phyloP scores from a whole-genome alignment of 495 filamentous ascomycete species.

The Penicillium paxilli region DNA sequence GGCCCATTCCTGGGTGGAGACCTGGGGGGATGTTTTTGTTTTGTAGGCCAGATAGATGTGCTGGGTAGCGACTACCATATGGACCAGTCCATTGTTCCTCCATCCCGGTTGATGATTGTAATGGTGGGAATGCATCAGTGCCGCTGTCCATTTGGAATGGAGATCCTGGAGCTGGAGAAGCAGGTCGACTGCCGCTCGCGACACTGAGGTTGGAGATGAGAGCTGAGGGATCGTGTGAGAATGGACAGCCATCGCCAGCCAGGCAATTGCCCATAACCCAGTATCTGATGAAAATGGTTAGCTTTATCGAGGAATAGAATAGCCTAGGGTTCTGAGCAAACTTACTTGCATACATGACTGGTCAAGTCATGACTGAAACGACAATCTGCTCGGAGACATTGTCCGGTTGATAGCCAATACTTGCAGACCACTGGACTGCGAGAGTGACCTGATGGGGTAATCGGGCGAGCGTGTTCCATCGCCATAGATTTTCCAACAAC shows the following conservation, averaged over 20 bases:
- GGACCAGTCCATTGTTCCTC: slow-evolving; percentile 62
- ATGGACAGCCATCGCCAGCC: slow-evolving; percentile 91
- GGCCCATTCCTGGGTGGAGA: slow-evolving; percentile 41
- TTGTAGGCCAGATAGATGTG: slow-evolving; percentile 30
- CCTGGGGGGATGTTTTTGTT: slow-evolving; percentile 29
- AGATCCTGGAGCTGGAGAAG: slow-evolving; percentile 36
- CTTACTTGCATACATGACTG: slow-evolving; percentile 97
- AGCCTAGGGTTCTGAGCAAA: slow-evolving; percentile 14
- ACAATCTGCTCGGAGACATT: slow-evolving; percentile 92
- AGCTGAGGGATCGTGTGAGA: slow-evolving; percentile 92
- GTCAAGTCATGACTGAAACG: slow-evolving; percentile 96
- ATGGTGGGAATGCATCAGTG: slow-evolving; percentile 82
- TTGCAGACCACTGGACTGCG: slow-evolving; percentile 90
- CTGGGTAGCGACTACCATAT: slow-evolving; percentile 42
- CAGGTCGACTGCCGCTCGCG: slow-evolving; percentile 51
- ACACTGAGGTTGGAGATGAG: slow-evolving; percentile 69
- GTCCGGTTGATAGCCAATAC: slow-evolving; percentile 89
- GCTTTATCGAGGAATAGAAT: not conserved
- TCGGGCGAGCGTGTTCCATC: slow-evolving; percentile 65
- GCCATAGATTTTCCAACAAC: slow-evolving; percentile 91
- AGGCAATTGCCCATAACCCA: slow-evolving; percentile 97
- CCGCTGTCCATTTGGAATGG: slow-evolving; percentile 76
- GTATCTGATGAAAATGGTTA: slow-evolving; percentile 58
- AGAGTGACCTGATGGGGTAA: slow-evolving; percentile 68
- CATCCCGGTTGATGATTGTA: slow-evolving; percentile 48